Evolutionary conservation across 306 rosid genomes (phyloP).

Genomic region (Pterocarpus santalinus): DNA sequence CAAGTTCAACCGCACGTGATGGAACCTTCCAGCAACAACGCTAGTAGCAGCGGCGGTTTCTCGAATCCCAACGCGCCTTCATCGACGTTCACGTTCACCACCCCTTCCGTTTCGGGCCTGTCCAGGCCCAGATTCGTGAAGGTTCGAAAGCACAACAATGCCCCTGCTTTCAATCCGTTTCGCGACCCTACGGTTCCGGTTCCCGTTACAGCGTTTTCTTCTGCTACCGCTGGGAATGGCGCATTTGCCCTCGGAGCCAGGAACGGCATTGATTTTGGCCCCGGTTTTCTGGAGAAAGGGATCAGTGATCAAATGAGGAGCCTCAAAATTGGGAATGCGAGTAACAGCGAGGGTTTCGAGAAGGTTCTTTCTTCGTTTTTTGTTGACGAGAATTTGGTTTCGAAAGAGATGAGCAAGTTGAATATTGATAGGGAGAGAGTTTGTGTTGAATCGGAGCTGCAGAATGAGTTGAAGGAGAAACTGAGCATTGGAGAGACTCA

Average conservation of each 20-base stretch:
- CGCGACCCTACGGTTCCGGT: conserved; percentile 37
- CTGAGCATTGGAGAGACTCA: conserved; percentile 55
- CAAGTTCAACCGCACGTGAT: conserved; percentile 37
- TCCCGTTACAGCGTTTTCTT: not conserved
- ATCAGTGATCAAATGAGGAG: conserved; percentile 60
- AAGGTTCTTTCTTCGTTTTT: conserved; percentile 11
- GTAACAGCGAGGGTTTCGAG: conserved; percentile 50
- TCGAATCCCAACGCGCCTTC: conserved; percentile 47
- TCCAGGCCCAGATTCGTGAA: conserved; percentile 74
- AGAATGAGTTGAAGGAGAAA: conserved; percentile 63
- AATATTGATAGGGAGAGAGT: conserved; percentile 46
- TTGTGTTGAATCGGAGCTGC: conserved; percentile 60
- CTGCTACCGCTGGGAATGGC: conserved; percentile 37
- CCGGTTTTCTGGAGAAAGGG: conserved; percentile 37
- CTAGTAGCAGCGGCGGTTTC: conserved; percentile 47
- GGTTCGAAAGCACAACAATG: conserved; percentile 63
- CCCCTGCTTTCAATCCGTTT: conserved; percentile 70
- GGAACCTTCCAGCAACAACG: conserved; percentile 59
- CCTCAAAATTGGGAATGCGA: conserved; percentile 58
- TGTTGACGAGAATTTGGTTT: conserved; percentile 45
- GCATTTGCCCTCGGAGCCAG: conserved; percentile 53
- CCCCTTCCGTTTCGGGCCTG: conserved; percentile 59
- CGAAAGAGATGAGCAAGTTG: conserved; percentile 63
- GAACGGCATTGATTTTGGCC: conserved; percentile 30
- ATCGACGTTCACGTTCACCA: conserved; percentile 52